Conservation (phyloP, 129 eudicot species). For the Kitagawia praeruptora region DNA sequence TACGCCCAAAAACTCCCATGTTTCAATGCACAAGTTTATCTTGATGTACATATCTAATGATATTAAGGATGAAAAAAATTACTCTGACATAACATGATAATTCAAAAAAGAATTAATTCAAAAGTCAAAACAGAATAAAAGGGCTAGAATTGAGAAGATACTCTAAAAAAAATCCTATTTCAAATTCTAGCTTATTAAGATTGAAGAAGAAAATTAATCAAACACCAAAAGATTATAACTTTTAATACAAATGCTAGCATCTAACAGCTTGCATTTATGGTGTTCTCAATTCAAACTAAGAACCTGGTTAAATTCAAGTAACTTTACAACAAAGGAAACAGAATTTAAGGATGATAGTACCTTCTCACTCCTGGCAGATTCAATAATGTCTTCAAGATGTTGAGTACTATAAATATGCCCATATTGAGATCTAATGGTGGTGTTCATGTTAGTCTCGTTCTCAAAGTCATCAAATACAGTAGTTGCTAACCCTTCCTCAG, state of each 20-base stretch:
- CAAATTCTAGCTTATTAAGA: not conserved
- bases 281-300: not conserved
- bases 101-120: no score
- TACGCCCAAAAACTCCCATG: not conserved
- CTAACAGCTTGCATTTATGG: not conserved
- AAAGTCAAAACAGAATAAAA: not conserved
- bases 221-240: not conserved
- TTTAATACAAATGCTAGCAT: not conserved
- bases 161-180: no score
- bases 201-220: no score
- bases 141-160: not conserved
- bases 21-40: not conserved
- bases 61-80: no score
- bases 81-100: not conserved
- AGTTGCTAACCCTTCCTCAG: slow-evolving; percentile 5
- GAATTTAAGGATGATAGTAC: slow-evolving; percentile 19
- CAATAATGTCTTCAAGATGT: slow-evolving; percentile 55
- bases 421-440: slow-evolving; percentile 31
- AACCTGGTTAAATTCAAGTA: not conserved
- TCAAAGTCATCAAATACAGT: slow-evolving; percentile 12
- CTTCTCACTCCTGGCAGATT: slow-evolving; percentile 67
- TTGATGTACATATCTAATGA: not conserved
- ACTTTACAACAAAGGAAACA: not conserved
- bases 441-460: slow-evolving; percentile 22
- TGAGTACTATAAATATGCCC: slow-evolving; percentile 44